A percentile compares a stretch with the other conserved stretches of the same genome.
Evolutionary conservation across 2,329 filamentous ascomycete species (phyloP).

Genomic region (Penicillium sp.): DNA sequence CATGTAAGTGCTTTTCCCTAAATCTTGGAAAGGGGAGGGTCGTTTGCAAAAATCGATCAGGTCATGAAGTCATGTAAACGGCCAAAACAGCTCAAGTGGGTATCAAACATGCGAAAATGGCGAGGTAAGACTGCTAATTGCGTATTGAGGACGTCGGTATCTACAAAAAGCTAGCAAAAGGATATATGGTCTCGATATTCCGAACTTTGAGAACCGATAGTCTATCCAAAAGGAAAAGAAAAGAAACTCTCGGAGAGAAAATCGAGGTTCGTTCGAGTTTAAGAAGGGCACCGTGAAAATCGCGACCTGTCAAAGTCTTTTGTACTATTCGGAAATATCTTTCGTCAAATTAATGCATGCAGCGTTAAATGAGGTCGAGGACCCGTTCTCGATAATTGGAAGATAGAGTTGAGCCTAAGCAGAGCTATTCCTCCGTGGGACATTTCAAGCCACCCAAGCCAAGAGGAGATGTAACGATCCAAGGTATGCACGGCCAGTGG

Average conservation of each 20-base stretch:
- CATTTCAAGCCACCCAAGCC: conserved; percentile 18
- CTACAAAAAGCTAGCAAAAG: conserved; percentile 21
- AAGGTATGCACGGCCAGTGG: conserved; percentile 26
- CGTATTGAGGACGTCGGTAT: conserved; percentile 17
- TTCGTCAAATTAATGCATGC: conserved; percentile 17
- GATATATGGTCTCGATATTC: conserved; percentile 2
- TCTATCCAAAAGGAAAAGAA: conserved; percentile 12
- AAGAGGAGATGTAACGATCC: conserved; percentile 14
- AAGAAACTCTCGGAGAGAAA: conserved; percentile 2
- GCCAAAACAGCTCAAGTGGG: conserved; percentile 2
- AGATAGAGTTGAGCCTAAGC: conserved; percentile 30
- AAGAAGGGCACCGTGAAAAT: conserved; percentile 23
- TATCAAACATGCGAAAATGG: conserved; percentile 4
- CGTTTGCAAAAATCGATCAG: conserved; percentile 8
- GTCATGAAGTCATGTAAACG: background rate
- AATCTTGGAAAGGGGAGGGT: background rate
- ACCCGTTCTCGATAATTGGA: conserved; percentile 29
- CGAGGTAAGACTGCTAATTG: background rate
- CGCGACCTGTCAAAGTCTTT: conserved; percentile 29
- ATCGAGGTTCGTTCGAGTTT: conserved; percentile 21
- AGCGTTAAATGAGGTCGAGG: conserved; percentile 22
- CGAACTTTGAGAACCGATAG: conserved; percentile 2
- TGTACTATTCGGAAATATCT: conserved; percentile 17
- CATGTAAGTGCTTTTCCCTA: conserved; percentile 1
- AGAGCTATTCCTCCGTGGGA: conserved; percentile 23